Base-by-base conservation (phyloP, 257 asterid genomes). In the Gentiana dahurica region DNA sequence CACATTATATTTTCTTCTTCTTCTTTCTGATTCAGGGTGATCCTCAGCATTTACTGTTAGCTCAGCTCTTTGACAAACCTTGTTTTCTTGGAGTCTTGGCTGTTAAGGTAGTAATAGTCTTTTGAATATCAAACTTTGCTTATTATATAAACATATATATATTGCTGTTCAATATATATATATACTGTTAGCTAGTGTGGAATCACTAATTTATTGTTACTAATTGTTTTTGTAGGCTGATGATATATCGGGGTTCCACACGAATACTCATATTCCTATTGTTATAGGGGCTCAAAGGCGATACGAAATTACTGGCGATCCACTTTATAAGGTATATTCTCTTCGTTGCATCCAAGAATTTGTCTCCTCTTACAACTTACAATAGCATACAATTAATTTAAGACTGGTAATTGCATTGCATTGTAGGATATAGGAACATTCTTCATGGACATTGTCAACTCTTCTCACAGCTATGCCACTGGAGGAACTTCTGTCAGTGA, bases 211-310 rank as follows among this genome's bases (percentile, higher is more conserved):
- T 34, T 1, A 15, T 4, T 12, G 33, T 33, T 36, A 15, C 35
- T 41, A 35, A 6, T 55, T 57, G 65, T 52, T 51, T 55, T 44
- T 35, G 8, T 73, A 87, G 98, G 95, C 94, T 59, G 95, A 91
- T 69, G 82, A 67, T 67, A 59, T 91, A 69, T 67, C 95, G n/a
- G 77, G 71, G 2, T 85, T 82, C 58, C 98, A 91, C 63, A 71
- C 90, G 58, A 91, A 91, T 62, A 87, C 96, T 3, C 98, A 91
- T 70, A 85, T 91, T 64, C 96, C 98, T 5, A n/a, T 91, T 37
- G 95, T 91, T 49, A 36, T 81, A 46, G 98, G 98, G 71, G 63
- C 94, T 57, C 98, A 87, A 75, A 78, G 78, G 94, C 95, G 98
- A 36, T 91, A 87, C 65, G 95, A 87, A 77, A 60, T 83, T 60